Evolutionary conservation across 2,329 filamentous ascomycete genomes (phyloP), one percentile per base, ranked within the genome.

Genomic region (Purpureocillium takamizusanense): DNA sequence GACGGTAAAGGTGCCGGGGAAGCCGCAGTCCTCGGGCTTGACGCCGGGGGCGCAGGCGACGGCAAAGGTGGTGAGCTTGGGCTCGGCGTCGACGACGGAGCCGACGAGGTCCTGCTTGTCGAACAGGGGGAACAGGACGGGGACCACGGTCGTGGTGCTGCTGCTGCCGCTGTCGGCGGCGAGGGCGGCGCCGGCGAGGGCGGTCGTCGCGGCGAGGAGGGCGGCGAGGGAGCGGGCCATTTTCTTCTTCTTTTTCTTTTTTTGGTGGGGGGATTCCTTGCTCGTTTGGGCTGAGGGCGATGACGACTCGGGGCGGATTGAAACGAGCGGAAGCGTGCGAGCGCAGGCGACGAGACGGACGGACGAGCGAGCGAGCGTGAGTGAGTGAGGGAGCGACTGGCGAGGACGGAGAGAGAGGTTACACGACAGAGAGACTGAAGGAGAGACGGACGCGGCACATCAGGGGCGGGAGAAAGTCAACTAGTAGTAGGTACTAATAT

Each of bases 21-120:
- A 9, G 21, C 50, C 50, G 39, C 59, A 62, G 5, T 55, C 50
- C 14, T 43, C 43, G 5, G 38, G 17, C 25, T 44, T 37, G 28
- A 41, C 41, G 15, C 34, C 37, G 17, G 42, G 27, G 4, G 45
- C 38, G 41, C 59, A 63, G 17, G 39, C 39, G 16, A 61, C 33
- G 33, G 45, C 46, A 33, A 52, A 48, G 3, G 60, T 64, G 2
- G 59, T 61, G 33, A 52, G 49, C 8, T 35, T 42, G 9, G 33
- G 37, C 27, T 51, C 50, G 40, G 44, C 57, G 7, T 43, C 46
- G 31, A 60, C 34, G 37, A 61, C 44, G n/a, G 59, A 60, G 25
- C 49, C 59, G 7, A 48, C 48, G 11, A 56, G 32, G 14, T 51
- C 42, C 10, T 44, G 4, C 33, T 55, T 50, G 33, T 41, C 45